Base-by-base conservation (phyloP, 192 early-diverging fungal genomes). In the Coemansia umbellata region DNA sequence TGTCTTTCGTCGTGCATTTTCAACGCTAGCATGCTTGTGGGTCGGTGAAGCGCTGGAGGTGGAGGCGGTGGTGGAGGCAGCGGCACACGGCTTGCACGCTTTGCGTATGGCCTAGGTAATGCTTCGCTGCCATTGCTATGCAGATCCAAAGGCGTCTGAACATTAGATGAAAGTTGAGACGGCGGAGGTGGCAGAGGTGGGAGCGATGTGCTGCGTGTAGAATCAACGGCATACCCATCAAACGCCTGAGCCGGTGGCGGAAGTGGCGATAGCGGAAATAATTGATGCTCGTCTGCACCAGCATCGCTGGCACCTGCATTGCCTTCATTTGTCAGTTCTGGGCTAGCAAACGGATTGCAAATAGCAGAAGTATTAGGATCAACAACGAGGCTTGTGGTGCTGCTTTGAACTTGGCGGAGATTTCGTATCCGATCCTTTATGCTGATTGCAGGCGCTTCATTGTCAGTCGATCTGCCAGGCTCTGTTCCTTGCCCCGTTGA, bases 271-370 rank as follows among this genome's bases (percentile, higher is more conserved):
- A 57, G 32, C 10, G 59, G 49, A 31, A 42, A 53, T 0, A 63
- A 37, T 5, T 54, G 55, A 19, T 47, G 31, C 13, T 8, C 31
- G 11, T 43, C 40, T 27, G 10, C 14, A 14, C 8, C 15, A 35
- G 9, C 37, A 24, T 32, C 21, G 8, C 26, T 23, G 4, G 8
- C 19, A 14, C 24, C 28, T 1, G n/a, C 15, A 11, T 8, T 27
- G 30, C 32, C 37, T 6, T 7, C 22, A 10, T 48, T 43, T 1
- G 54, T 18, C 23, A 74, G 59, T 32, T 74, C 64, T 8, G 71
- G 71, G 55, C 71, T 74, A 41, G 71, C 63, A 74, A 74, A 74
- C 9, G 71, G 71, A 22, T 74, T 73, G 1, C 42, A 42, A 0
- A 3, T 22, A 17, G 39, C 47, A 18, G 40, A 37, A 15, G 15